Base-by-base conservation (phyloP, 2,329 filamentous ascomycete species). In the Arthroderma sp. region DNA sequence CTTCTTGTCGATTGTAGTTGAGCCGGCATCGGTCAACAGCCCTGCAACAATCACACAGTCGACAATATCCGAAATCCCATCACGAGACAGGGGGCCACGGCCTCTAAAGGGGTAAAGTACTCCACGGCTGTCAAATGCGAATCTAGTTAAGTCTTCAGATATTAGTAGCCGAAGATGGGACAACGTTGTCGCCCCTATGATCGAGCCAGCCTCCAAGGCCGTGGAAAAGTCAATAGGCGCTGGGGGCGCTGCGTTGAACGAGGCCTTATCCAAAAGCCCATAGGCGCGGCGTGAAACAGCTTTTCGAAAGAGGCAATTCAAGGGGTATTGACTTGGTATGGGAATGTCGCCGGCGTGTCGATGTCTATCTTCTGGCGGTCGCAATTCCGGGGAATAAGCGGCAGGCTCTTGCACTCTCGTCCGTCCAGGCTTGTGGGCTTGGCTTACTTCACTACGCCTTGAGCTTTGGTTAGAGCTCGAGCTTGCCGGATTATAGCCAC, bases 11-110 rank as follows among this genome's bases (percentile, higher is more conserved):
- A 65, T 60, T 6, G 61, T 62, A 1, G 71, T 72, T 9, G 66
- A 69, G 9, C 71, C 71, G 4, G 66, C 68, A 43, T 71, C 65
- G 5, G 70, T 63, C n/a, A 74, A 58, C 55, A 62, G 69, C 0
- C 68, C 71, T 2, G 65, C 61, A n/a, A 71, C 66, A 49, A 73
- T 69, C 4, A 64, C 59, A 49, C 64, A 66, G 53, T 73, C 70
- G 13, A 71, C 59, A 8, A 62, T 59, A 56, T 62, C 63, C 8
- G 68, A 68, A n/a, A 59, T 60, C 1, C 31, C 17, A 56, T 52
- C 33, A 2, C 31, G 17, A 55, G 64, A 66, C 8, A 67, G 56
- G 5, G 71, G 70, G 1, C 70, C 71, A 2, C 67, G 66, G 2
- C 69, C 69, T 31, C 66, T 64, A 37, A 64, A 66, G 8, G 63